Percentiles rank a stretch among this genome's conserved stretches.
Conservation (phyloP, 768 basidiomycete genomes). For the Tricholoma terreum region DNA sequence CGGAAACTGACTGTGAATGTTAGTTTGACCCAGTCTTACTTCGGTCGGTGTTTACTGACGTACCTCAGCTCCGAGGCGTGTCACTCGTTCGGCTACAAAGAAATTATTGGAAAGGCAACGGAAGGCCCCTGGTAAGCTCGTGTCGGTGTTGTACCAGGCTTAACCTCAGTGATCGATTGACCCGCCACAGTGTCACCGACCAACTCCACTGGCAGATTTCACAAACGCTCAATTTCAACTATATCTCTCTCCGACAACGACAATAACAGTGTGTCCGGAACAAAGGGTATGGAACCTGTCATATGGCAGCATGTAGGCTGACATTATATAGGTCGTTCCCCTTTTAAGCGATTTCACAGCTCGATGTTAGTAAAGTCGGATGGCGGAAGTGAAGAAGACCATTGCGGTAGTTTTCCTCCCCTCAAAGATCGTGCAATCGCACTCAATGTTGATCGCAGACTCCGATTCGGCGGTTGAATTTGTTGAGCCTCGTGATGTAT, state of each 20-base stretch:
- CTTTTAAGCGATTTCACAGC: too few species aligned
- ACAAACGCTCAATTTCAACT: neutral
- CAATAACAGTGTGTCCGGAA: neutral
- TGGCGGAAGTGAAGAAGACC: neutral
- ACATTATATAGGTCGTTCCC: too few species aligned
- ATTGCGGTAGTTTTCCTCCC: too few species aligned
- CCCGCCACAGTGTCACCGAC: neutral
- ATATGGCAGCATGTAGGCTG: too few species aligned
- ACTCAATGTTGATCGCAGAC: neutral
- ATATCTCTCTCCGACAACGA: neutral
- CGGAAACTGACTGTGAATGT: neutral
- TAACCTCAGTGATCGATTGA: too few species aligned
- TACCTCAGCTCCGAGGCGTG: neutral
- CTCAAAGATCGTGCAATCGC: neutral
- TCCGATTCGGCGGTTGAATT: neutral
- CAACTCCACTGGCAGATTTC: neutral
- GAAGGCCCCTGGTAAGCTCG: neutral
- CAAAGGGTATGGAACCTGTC: neutral
- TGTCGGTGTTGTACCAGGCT: neutral
- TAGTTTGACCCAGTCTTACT: neutral
- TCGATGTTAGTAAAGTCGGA: neutral
- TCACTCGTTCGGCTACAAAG: slow-evolving; percentile 1
- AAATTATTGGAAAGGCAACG: neutral
- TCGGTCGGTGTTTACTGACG: neutral
- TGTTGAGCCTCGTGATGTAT: neutral